Percentiles rank a stretch among this genome's conserved stretches.
Evolutionary conservation across 2,329 filamentous ascomycete genomes (phyloP).

Genomic region (Curvularia hawaiiensis): DNA sequence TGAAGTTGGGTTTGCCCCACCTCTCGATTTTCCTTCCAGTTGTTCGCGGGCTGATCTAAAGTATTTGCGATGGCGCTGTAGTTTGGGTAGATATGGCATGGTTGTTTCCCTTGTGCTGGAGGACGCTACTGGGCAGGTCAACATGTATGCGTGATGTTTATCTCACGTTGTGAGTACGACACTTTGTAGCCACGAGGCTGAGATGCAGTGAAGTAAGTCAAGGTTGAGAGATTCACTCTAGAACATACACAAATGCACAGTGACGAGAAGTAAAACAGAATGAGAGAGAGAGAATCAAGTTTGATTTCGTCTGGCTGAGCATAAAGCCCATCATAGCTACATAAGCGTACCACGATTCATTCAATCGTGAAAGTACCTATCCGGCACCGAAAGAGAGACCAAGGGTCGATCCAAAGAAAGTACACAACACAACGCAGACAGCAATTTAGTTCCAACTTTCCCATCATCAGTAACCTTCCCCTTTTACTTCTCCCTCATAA

Average conservation of each 20-base stretch:
- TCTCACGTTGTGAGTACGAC: not conserved
- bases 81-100: not conserved
- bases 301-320: slow-evolving; percentile 3
- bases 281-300: not conserved
- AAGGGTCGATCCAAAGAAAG: slow-evolving; percentile 18
- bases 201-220: not conserved
- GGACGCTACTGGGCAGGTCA: not conserved
- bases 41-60: not conserved
- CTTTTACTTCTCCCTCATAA: slow-evolving; percentile 23
- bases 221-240: not conserved
- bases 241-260: not conserved
- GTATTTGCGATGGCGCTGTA: not conserved
- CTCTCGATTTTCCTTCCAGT: not conserved
- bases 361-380: not conserved
- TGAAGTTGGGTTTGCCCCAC: not conserved
- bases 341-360: not conserved
- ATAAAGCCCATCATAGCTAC: not conserved
- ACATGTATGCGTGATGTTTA: not conserved
- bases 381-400: slow-evolving; percentile 2
- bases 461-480: not conserved
- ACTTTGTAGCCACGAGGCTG: not conserved
- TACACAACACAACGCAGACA: not conserved
- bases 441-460: not conserved
- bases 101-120: too few relatives aligned
- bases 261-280: not conserved